Evolutionary conservation across 306 rosid species (phyloP), one percentile per base, ranked within the genome.

Genomic region (Prinsepia uniflora): DNA sequence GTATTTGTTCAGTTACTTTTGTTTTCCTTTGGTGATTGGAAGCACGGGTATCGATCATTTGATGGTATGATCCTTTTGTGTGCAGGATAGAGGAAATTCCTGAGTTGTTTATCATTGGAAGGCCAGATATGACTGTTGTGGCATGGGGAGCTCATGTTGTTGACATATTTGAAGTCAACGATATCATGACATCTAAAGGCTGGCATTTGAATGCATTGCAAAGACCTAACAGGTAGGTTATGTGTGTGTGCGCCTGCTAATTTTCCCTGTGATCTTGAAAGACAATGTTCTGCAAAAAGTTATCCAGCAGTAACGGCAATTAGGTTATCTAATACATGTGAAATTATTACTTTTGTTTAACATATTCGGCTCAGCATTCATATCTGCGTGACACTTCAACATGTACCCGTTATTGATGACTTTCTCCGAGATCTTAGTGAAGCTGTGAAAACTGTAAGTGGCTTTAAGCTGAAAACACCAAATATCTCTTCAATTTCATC

Each of bases 161-260:
- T 34, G 97, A 94, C 85, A 87, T 94, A 82, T 94, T 94, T 78
- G 94, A 94, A 81, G 96, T 94, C 67, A 94, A 94, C 50, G 98
- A 94, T 78, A 41, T 89, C 64, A 78, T 94, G 96, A 82, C 96
- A 67, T 87, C 96, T 64, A 90, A 89, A 86, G 98, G 96, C 67
- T 94, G 98, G 98, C 98, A 94, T 83, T 86, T 94, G 87, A 94
- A 90, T 83, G 98, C 98, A 65, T 82, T 94, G 82, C 98, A 90
- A 80, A 83, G 90, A 79, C 98, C 98, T 68, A 94, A 87, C 85
- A 87, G 96, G 98, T 93, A 50, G 44, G 74, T 45, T 63, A 39
- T 61, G 54, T 67, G 19, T 43, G 22, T 18, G 58, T 53, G 24
- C 55, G 52, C 67, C 5, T 48, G 71, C 14, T 15, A 1, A 10